Evolutionary conservation across 306 rosid species (phyloP).

Genomic region (Begonia peltatifolia): DNA sequence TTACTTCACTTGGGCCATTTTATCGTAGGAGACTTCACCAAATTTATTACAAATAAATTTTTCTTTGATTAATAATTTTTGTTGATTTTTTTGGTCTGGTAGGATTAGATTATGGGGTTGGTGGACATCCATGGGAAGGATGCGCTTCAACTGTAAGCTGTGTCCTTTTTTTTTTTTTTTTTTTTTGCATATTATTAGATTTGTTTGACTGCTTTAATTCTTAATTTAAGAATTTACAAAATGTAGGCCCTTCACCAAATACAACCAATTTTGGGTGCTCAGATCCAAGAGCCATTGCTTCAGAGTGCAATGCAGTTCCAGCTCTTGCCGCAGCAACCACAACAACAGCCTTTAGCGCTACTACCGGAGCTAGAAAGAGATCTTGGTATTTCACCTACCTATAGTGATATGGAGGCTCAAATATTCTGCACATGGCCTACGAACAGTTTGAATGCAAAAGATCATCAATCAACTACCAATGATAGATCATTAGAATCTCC

Average conservation of each 20-base stretch:
- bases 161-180: conserved; percentile 4
- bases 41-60: no score
- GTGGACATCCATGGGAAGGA: conserved; percentile 75
- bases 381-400: conserved; percentile 36
- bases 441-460: conserved; percentile 55
- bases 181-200: conserved; percentile 2
- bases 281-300: conserved; percentile 76
- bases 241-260: conserved; percentile 78
- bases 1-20: no score
- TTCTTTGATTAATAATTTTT: no score
- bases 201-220: conserved; percentile 4
- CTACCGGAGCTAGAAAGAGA: conserved; percentile 60
- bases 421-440: conserved; percentile 61
- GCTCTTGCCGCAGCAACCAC: conserved; percentile 52
- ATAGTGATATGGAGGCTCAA: conserved; percentile 73
- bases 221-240: background rate
- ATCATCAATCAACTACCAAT: conserved; percentile 44
- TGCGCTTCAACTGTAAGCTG: conserved; percentile 87
- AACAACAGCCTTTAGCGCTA: conserved; percentile 66
- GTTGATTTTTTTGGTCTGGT: conserved; percentile 13
- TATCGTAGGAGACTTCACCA: no score
- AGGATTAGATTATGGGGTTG: conserved; percentile 65
- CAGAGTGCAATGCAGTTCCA: conserved; percentile 74
- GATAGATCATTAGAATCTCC: conserved; percentile 88
- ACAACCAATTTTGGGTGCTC: conserved; percentile 67